These are phyloP conservation scores for Geotrichum bryndzae DNA, from an alignment of 1,139 yeast species.

Conservation along the genomic window DNA sequence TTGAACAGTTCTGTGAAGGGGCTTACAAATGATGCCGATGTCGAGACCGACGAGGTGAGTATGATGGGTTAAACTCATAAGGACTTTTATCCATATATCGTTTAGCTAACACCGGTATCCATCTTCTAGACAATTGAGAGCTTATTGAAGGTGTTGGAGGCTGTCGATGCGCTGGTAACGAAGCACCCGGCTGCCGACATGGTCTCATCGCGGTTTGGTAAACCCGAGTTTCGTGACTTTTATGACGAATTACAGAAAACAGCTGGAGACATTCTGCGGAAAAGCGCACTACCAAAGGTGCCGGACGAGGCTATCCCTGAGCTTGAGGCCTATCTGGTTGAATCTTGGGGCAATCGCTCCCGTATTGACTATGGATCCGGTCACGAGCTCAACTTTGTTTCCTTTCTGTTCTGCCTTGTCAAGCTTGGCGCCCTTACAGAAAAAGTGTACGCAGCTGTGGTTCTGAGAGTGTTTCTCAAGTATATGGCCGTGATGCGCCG, in stretches of 20 bases:
- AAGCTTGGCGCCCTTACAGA: slow-evolving; percentile 39
- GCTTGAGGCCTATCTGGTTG: slow-evolving; percentile 49
- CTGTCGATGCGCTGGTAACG: slow-evolving; percentile 44
- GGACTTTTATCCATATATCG: neutral
- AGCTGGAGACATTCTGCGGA: slow-evolving; percentile 31
- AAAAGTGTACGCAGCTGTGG: slow-evolving; percentile 38
- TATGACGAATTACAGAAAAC: slow-evolving; percentile 55
- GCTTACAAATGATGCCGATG: slow-evolving; percentile 33
- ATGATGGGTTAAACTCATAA: neutral
- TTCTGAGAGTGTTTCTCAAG: slow-evolving; percentile 56
- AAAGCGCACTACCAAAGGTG: slow-evolving; percentile 22
- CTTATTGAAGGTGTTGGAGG: slow-evolving; percentile 42
- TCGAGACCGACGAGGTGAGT: slow-evolving; percentile 10
- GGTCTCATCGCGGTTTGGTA: slow-evolving; percentile 80
- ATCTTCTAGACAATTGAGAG: slow-evolving; percentile 27
- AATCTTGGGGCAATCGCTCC: slow-evolving; percentile 78
- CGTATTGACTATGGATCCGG: slow-evolving; percentile 97
- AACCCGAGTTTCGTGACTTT: slow-evolving; percentile 77
- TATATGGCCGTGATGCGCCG: slow-evolving; percentile 46
- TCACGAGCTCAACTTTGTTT: slow-evolving; percentile 82
- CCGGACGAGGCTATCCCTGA: slow-evolving; percentile 35
- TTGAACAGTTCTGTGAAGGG: slow-evolving; percentile 70
- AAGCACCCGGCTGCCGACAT: slow-evolving; percentile 67
- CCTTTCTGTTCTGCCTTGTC: slow-evolving; percentile 56
- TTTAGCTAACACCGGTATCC: neutral